Percentiles rank a stretch among this genome's conserved stretches.
Conservation (phyloP, 2,329 filamentous ascomycete genomes). For the Cladosporium sp. region DNA sequence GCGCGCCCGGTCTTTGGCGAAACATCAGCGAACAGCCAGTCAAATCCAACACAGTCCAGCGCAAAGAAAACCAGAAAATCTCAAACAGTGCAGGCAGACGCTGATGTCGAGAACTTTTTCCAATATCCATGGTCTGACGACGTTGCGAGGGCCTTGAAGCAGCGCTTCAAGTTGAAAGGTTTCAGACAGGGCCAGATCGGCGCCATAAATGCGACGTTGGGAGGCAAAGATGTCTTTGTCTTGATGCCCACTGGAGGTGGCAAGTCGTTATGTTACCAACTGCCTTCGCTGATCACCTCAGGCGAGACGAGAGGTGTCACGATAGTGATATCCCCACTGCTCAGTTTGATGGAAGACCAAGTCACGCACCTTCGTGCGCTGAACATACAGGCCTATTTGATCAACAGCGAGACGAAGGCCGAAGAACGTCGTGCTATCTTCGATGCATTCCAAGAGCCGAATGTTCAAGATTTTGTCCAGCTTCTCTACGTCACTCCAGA, state of each 20-base stretch:
- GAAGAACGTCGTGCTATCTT: slow-evolving; percentile 64
- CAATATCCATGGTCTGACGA: slow-evolving; percentile 75
- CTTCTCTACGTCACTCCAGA: slow-evolving; percentile 94
- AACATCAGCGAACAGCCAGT: slow-evolving; percentile 22
- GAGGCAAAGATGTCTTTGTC: slow-evolving; percentile 85
- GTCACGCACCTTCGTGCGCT: slow-evolving; percentile 73
- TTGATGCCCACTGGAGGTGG: slow-evolving; percentile 97
- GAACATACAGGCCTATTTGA: slow-evolving; percentile 71
- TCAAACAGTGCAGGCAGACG: slow-evolving; percentile 19
- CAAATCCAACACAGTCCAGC: slow-evolving; percentile 13
- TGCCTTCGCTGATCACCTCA: slow-evolving; percentile 76
- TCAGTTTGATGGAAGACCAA: slow-evolving; percentile 97
- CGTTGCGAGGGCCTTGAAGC: slow-evolving; percentile 72
- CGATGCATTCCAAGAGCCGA: slow-evolving; percentile 54
- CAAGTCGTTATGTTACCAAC: slow-evolving; percentile 93
- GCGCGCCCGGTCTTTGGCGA: slow-evolving; percentile 30
- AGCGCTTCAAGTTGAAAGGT: slow-evolving; percentile 76
- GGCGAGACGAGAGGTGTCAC: slow-evolving; percentile 84
- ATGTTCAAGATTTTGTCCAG: slow-evolving; percentile 73
- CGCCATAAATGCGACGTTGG: slow-evolving; percentile 88
- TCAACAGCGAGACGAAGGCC: slow-evolving; percentile 69
- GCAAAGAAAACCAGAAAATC: slow-evolving; percentile 30
- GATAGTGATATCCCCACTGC: slow-evolving; percentile 85
- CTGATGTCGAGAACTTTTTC: slow-evolving; percentile 25
- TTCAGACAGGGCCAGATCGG: slow-evolving; percentile 91